phyloP scores from a whole-genome alignment of 495 filamentous ascomycete species.

The Neurospora sp. region DNA sequence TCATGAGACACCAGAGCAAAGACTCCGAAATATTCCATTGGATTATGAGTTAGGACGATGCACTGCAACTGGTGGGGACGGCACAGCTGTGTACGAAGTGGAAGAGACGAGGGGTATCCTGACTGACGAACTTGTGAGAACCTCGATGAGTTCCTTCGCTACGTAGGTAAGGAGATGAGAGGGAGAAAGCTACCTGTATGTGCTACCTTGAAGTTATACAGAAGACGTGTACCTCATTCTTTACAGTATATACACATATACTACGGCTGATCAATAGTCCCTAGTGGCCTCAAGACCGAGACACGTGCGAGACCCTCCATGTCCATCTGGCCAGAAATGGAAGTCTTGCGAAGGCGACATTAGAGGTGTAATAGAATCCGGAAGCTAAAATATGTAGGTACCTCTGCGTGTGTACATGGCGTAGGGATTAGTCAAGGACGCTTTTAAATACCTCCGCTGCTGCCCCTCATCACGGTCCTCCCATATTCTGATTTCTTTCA shows the following conservation, averaged over 20 bases:
- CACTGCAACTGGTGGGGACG: not conserved
- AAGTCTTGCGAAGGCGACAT: not conserved
- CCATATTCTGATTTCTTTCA: not conserved
- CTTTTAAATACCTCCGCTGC: conserved; percentile 9
- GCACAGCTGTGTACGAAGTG: not conserved
- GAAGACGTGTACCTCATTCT: not conserved
- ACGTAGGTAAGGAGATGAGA: not conserved
- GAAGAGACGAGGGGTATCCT: not conserved
- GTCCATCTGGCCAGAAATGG: not conserved
- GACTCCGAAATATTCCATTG: not conserved
- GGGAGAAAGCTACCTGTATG: not conserved
- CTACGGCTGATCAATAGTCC: not conserved
- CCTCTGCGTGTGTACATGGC: not conserved
- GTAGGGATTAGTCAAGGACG: not conserved
- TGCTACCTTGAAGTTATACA: not conserved
- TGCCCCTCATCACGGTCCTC: conserved; percentile 5
- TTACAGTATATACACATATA: not conserved
- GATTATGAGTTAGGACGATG: not conserved
- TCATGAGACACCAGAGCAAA: not conserved
- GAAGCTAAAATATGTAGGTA: not conserved
- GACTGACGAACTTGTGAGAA: not conserved
- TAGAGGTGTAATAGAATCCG: not conserved
- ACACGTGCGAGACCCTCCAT: not conserved
- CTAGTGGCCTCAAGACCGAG: not conserved
- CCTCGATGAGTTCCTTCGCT: not conserved